Evolutionary conservation across 225 moss, liverwort and hornwort species (phyloP), one percentile per base, ranked within the genome.

Genomic region (Physcomitrellopsis africana): DNA sequence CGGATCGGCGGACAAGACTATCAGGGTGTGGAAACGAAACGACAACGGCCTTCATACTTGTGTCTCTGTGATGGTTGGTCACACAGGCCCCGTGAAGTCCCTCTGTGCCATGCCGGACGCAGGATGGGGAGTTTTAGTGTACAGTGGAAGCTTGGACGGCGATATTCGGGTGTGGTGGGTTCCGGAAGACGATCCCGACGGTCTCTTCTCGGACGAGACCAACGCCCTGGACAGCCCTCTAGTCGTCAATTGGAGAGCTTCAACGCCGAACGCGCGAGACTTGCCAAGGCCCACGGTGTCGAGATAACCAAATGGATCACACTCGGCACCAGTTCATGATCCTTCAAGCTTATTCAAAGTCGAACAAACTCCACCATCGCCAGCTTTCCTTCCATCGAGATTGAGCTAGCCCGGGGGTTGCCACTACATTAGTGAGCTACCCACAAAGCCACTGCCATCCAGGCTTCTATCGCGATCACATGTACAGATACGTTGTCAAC

Each of bases 1-100:
- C 44, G 87, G 87, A 13, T 82, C 87, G 29, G 80, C 84, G 13
- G 87, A 87, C 80, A 87, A 85, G 61, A 82, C 77, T 42, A 82
- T 87, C 58, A 46, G 84, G 3, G 80, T 87, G 17, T 87, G 87
- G 87, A 75, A 65, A 59, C 71, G 77, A 0, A 43, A 63, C 58
- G 5, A 9, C 15, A 78, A 81, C 0, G 77, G 68, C 0, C 26
- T 62, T 11, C 82, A 86, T 11, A 15, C 58, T 2, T 74, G 77
- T 10, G 14, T 86, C 16, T 67, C 77, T 13, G 74, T 82, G 62
- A 82, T 87, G 82, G 77, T 64, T 8, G 87, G 82, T 6, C 84
- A 87, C 49, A 8, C 19, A 3, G 87, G 82, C 0, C 84, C 87
- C 0, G 87, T 87, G 68, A 87, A 76, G 77, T 77, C 80, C 54